phyloP scores from a whole-genome alignment of 805 yeast genomes.

The Yamadazyma akitaensis region DNA sequence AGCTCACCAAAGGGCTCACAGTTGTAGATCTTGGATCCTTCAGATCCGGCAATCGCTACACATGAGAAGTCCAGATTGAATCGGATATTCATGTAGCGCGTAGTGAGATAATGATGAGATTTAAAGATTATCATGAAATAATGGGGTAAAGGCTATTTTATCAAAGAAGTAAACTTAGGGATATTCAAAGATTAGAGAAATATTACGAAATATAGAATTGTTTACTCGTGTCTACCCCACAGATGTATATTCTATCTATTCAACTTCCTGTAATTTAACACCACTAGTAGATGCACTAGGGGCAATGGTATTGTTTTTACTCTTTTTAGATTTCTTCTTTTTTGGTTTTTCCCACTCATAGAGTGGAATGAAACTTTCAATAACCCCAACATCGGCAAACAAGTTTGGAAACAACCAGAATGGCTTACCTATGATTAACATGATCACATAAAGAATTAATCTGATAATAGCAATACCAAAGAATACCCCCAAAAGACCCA shows the following conservation, averaged over 20 bases:
- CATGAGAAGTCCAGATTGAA: conserved; percentile 44
- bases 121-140: too few species aligned
- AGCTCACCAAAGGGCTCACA: conserved; percentile 47
- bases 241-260: background rate
- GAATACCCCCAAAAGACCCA: conserved; percentile 72
- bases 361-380: conserved; percentile 88
- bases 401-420: conserved; percentile 95
- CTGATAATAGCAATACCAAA: conserved; percentile 78
- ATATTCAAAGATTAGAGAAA: too few species aligned
- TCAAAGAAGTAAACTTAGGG: too few species aligned
- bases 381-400: conserved; percentile 90
- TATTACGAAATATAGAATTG: background rate
- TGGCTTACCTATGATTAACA: conserved; percentile 64
- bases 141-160: too few species aligned
- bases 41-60: conserved; percentile 32
- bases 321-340: conserved; percentile 26
- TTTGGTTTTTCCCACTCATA: conserved; percentile 72
- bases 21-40: conserved; percentile 36
- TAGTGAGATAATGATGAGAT: background rate
- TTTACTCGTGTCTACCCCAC: background rate
- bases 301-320: conserved; percentile 7
- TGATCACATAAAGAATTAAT: conserved; percentile 60
- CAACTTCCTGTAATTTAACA: conserved; percentile 41
- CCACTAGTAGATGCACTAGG: conserved; percentile 20
- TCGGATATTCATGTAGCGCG: conserved; percentile 17